Evolutionary conservation across 768 basidiomycete species (phyloP).

Genomic region (Daedalea quercina): DNA sequence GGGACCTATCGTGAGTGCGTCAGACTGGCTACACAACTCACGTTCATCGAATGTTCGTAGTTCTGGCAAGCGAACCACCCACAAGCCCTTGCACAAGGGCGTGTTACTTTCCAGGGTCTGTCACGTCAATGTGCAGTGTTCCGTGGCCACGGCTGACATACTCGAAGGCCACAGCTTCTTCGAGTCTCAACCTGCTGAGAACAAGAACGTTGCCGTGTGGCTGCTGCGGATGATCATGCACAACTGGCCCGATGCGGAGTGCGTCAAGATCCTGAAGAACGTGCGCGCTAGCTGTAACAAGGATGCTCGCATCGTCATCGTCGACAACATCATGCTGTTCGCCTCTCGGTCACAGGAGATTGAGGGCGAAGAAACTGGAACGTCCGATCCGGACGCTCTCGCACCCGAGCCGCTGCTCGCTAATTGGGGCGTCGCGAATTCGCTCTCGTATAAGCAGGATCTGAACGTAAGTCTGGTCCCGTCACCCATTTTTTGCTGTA

Average conservation of each 20-base stretch:
- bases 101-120: constrained; percentile 19
- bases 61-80: constrained; percentile 21
- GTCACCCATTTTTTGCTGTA: not conserved
- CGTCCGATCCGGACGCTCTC: not conserved
- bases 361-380: constrained; percentile 9
- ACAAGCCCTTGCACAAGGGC: constrained; percentile 14
- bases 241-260: constrained; percentile 28
- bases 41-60: constrained; percentile 1
- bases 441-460: constrained; percentile 12
- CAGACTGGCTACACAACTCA: not conserved
- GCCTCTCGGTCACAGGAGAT: constrained; percentile 15
- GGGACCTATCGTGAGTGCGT: constrained; percentile 12
- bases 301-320: constrained; percentile 20
- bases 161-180: constrained; percentile 18
- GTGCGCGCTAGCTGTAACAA: constrained; percentile 17
- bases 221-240: constrained; percentile 23
- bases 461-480: constrained; percentile 7
- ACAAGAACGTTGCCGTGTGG: constrained; percentile 23
- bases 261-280: constrained; percentile 18
- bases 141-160: not conserved
- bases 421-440: constrained; percentile 14
- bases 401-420: constrained; percentile 19
- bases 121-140: not conserved
- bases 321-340: constrained; percentile 19
- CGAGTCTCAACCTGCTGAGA: constrained; percentile 18